Evolutionary conservation across 2,329 filamentous ascomycete genomes (phyloP).

Genomic region (Botrytis sinoallii): DNA sequence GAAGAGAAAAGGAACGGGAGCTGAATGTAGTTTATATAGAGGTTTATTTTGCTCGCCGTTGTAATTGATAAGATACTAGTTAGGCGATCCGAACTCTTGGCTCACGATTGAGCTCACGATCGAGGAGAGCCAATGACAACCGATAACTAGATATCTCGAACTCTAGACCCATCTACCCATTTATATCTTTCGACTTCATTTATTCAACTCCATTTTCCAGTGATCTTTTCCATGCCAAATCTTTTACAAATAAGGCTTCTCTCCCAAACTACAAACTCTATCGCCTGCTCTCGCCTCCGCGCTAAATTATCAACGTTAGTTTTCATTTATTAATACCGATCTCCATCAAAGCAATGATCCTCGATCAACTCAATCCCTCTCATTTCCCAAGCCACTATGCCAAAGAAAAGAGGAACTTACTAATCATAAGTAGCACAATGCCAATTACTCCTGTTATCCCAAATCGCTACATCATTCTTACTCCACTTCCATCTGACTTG

Average conservation of each 20-base stretch:
- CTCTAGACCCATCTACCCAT: neutral
- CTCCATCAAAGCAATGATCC: neutral
- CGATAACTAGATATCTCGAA: neutral
- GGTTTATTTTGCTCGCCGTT: neutral
- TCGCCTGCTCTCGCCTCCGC: conserved; percentile 4
- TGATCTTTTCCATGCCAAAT: neutral
- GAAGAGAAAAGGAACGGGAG: neutral
- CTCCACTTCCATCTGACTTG: conserved; percentile 55
- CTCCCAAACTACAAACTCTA: conserved; percentile 8
- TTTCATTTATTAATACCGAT: neutral
- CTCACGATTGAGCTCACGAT: neutral
- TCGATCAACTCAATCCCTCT: neutral
- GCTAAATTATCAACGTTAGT: neutral
- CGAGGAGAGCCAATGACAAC: neutral
- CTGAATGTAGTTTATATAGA: neutral
- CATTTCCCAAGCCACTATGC: no score
- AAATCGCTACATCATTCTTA: conserved; percentile 57
- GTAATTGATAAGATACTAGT: neutral
- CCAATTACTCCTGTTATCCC: conserved; percentile 52
- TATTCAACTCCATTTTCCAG: no score
- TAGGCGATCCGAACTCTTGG: neutral
- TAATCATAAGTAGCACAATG: conserved; percentile 23
- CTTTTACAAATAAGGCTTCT: neutral
- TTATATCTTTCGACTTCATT: neutral
- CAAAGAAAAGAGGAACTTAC: neutral